Conservation (phyloP, 352 stramenopile genomes). For the Phytopythium mirpurense region DNA sequence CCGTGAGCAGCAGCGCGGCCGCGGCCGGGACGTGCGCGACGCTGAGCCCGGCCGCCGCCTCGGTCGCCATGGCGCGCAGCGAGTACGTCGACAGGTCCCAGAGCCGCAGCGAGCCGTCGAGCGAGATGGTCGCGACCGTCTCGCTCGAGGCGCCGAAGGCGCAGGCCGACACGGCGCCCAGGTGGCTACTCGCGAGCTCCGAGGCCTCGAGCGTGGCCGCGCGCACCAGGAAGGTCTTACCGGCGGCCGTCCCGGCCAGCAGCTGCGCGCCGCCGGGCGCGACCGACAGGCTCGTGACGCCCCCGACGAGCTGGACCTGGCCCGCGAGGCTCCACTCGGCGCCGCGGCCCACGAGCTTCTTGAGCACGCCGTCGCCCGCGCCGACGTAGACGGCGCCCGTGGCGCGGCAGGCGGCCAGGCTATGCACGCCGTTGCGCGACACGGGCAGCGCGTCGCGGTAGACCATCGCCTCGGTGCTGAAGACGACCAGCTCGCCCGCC, state of each 20-base stretch:
- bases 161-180: slow-evolving; percentile 54
- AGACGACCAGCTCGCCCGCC: slow-evolving; percentile 84
- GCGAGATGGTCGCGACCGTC: slow-evolving; percentile 62
- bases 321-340: slow-evolving; percentile 79
- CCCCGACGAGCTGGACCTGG: slow-evolving; percentile 79
- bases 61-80: slow-evolving; percentile 62
- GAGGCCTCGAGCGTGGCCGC: slow-evolving; percentile 39
- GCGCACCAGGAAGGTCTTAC: slow-evolving; percentile 66
- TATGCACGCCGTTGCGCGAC: slow-evolving; percentile 72
- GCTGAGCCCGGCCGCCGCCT: slow-evolving; percentile 43
- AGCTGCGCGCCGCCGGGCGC: slow-evolving; percentile 43
- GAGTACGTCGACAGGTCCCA: slow-evolving; percentile 67
- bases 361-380: slow-evolving; percentile 81
- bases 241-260: slow-evolving; percentile 65
- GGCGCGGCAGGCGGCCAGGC: slow-evolving; percentile 51
- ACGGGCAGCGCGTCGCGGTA: slow-evolving; percentile 63
- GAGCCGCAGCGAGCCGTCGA: slow-evolving; percentile 62
- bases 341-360: slow-evolving; percentile 73
- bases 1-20: slow-evolving; percentile 27
- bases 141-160: slow-evolving; percentile 57
- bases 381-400: slow-evolving; percentile 75
- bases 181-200: slow-evolving; percentile 61
- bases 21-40: slow-evolving; percentile 39
- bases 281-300: slow-evolving; percentile 72
- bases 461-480: slow-evolving; percentile 59